Base-by-base conservation (phyloP, 2,329 filamentous ascomycete species). In the Dichotomopilus funicola region DNA sequence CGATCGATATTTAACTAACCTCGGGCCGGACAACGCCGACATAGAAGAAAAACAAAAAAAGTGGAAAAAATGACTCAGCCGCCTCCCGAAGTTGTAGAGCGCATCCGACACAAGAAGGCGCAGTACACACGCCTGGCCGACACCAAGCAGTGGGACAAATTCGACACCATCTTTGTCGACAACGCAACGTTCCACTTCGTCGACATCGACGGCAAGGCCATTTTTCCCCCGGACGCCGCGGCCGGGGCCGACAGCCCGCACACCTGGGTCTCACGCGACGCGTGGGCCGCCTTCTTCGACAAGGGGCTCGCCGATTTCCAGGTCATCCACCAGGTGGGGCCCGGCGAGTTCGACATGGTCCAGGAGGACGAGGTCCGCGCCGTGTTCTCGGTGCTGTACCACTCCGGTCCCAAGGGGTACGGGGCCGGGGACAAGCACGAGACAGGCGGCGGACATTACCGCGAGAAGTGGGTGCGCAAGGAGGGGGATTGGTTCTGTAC, bases 381-480 rank as follows among this genome's bases (percentile, higher is more conserved):
- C 11, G 50, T 52, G n/a, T 52, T 52, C 11, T n/a, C 34, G 13
- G 34, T 46, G 2, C 5, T 36, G 34, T 44, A 38, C 11, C 50
- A 52, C 35, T 13, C 33, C 3, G 46, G 35, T 8, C 34, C 50
- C 13, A 46, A 40, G 42, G 50, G 42, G 41, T n/a, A 46, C 5
- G 50, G 35, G n/a, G 13, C n/a, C 5, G 50, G n/a, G 34, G 34
- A 27, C 19, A 27, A 41, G 33, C 50, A 46, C 12, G 42, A 52
- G 36, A 52, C 42, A 13, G 50, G 42, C 35, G 50, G 50, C 6
- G 50, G 50, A 11, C 42, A 52, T 11, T 52, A 52, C 42, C n/a
- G 34, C 9, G 50, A 52, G 42, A 52, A 41, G 50, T 52, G 50
- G 50, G 50, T 52, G 50, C 50, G 50, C 10, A n/a, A 35, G 36